phyloP scores from a whole-genome alignment of 192 early-diverging fungal species.

The Backusella mclennaniae region DNA sequence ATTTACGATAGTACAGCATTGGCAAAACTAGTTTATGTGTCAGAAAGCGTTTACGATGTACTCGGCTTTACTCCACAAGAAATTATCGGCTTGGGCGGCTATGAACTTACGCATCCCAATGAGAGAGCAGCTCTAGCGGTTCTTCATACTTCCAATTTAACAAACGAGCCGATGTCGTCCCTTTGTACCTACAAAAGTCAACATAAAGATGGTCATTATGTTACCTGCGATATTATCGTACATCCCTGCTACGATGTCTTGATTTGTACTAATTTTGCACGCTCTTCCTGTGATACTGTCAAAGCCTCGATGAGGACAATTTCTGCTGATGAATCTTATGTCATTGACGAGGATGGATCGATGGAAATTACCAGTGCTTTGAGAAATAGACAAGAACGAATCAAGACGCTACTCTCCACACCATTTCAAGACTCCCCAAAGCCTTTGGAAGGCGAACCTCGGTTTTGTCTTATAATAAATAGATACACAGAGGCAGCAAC shows the following conservation, averaged over 20 bases:
- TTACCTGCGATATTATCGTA: conserved; percentile 21
- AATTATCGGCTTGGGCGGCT: conserved; percentile 37
- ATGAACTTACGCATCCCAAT: conserved; percentile 38
- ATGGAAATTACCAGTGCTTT: neutral
- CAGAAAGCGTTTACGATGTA: conserved; percentile 39
- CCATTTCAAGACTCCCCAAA: neutral
- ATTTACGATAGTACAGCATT: conserved; percentile 45
- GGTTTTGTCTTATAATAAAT: conserved; percentile 24
- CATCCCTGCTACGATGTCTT: conserved; percentile 29
- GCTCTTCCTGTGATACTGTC: neutral
- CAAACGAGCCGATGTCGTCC: conserved; percentile 41
- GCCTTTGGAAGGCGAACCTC: conserved; percentile 13
- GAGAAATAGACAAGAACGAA: neutral
- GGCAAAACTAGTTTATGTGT: conserved; percentile 36
- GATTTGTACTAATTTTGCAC: conserved; percentile 4
- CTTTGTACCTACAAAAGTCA: conserved; percentile 31
- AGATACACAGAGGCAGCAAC: conserved; percentile 1
- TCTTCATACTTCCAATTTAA: conserved; percentile 36
- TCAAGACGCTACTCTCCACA: neutral
- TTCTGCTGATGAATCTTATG: conserved; percentile 3
- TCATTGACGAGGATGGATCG: neutral
- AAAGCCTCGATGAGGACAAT: neutral
- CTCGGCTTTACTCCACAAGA: conserved; percentile 49
- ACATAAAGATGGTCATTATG: conserved; percentile 36
- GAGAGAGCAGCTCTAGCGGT: conserved; percentile 31